phyloP scores from a whole-genome alignment of 108 stramenopile genomes.

The Conticribra weissflogii region DNA sequence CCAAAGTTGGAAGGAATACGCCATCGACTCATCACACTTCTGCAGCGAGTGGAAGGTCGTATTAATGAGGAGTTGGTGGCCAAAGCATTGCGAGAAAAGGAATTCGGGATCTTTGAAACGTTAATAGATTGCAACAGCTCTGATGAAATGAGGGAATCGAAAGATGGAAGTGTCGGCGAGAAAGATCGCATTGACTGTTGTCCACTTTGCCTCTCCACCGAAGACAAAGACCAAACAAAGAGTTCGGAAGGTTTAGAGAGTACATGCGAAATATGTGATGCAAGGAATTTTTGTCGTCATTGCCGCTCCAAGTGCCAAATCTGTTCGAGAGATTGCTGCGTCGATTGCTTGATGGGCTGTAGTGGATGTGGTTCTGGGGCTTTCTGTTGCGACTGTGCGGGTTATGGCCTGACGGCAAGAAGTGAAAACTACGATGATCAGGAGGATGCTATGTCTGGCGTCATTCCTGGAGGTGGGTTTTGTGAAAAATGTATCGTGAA shows the following conservation, averaged over 20 bases:
- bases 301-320: background rate
- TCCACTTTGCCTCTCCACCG: constrained; percentile 10
- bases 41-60: constrained; percentile 11
- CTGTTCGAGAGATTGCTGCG: constrained; percentile 2
- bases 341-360: background rate
- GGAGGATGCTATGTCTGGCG: background rate
- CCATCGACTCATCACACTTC: constrained; percentile 1
- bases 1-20: constrained; percentile 6
- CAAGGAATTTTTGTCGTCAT: background rate
- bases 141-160: background rate
- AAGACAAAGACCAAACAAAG: background rate
- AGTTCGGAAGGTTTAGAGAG: background rate
- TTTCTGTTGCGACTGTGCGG: background rate
- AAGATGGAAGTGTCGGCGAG: too few relatives aligned
- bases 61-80: constrained; percentile 9
- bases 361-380: background rate
- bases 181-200: constrained; percentile 12
- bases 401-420: background rate
- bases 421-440: background rate
- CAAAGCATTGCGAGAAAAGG: constrained; percentile 8
- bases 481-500: too few relatives aligned
- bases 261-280: constrained; percentile 1
- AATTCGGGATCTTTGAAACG: too few relatives aligned
- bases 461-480: background rate
- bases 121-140: too few relatives aligned